Base-by-base conservation (phyloP, 345 rosid genomes). In the Brassica carinata region DNA sequence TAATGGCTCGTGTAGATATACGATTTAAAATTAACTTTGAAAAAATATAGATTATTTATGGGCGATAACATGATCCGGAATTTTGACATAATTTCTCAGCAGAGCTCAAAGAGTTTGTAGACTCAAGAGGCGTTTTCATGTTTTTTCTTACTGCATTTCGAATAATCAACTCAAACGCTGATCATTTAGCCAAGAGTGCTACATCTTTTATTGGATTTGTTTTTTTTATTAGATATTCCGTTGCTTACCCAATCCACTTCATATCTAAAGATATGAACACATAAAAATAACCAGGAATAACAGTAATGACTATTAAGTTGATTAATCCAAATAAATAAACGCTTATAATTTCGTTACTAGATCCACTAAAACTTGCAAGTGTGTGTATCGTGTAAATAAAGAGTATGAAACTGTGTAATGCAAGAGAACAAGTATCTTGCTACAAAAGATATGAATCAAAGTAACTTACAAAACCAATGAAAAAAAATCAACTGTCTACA, bases 401-500 rank as follows among this genome's bases (percentile, higher is more conserved):
- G 2, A 45, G 53, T 77, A 31, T 17, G 61, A 68, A 59, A 61
- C 36, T 14, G 31, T 67, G 5, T 70, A 62, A 48, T 53, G 31
- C 19, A 64, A 36, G 11, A 53, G 40, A 57, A 55, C 51, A 72
- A 36, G 43, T 71, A 64, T 36, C n/a, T 65, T n/a, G 67, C 36
- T 4, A 71, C 31, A 71, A 17, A 73, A 71, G 27, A 55, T 11
- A 58, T 2, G 4, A 71, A 17, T 78, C 29, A 67, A 68, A 31
- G 26, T 51, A 29, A 69, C 67, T 34, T 67, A 73, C 34, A 63
- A 77, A 27, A 38, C 5, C 38, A 18, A 34, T 29, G 5, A 3
- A 63, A 45, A 59, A 61, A 26, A 53, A 57, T 53, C 70, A 85
- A 77, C 81, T 79, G 78, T 92, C 92, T 76, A 79, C 76, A 2